Evolutionary conservation across 2,329 filamentous ascomycete genomes (phyloP).

Genomic region (Verticillium tricorpus): DNA sequence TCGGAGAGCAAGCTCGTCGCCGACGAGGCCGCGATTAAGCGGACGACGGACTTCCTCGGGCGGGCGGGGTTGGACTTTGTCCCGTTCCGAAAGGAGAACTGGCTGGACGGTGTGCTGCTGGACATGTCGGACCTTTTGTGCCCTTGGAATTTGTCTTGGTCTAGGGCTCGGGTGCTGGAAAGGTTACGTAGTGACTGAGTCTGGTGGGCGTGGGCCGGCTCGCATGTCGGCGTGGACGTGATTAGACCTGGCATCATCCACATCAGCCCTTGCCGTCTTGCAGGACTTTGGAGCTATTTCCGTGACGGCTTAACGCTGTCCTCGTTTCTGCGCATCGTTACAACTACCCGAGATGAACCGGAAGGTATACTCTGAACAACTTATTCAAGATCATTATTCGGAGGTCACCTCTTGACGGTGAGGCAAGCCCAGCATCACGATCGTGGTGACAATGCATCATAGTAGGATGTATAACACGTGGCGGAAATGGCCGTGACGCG

Average conservation of each 20-base stretch:
- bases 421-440: constrained; percentile 30
- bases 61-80: constrained; percentile 1
- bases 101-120: constrained; percentile 2
- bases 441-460: constrained; percentile 32
- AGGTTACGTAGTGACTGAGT: too few relatives aligned
- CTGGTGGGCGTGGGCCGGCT: too few relatives aligned
- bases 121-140: constrained; percentile 4
- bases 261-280: neutral
- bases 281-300: too few relatives aligned
- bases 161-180: too few relatives aligned
- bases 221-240: too few relatives aligned
- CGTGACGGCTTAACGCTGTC: too few relatives aligned
- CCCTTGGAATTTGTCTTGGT: neutral
- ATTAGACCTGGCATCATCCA: too few relatives aligned
- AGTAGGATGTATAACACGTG: constrained; percentile 35
- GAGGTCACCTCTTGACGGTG: constrained; percentile 35
- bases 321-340: too few relatives aligned
- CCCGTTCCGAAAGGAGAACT: constrained; percentile 1
- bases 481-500: constrained; percentile 42
- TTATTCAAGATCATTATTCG: too few relatives aligned
- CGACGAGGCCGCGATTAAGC: neutral
- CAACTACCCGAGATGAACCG: too few relatives aligned
- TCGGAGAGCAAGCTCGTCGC: neutral
- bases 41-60: neutral
- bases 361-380: too few relatives aligned